Percentiles rank a stretch among this genome's conserved stretches.
These are phyloP conservation scores for Wickerhamiella parazyma DNA, from an alignment of 805 yeast species.

Conservation along the genomic window DNA sequence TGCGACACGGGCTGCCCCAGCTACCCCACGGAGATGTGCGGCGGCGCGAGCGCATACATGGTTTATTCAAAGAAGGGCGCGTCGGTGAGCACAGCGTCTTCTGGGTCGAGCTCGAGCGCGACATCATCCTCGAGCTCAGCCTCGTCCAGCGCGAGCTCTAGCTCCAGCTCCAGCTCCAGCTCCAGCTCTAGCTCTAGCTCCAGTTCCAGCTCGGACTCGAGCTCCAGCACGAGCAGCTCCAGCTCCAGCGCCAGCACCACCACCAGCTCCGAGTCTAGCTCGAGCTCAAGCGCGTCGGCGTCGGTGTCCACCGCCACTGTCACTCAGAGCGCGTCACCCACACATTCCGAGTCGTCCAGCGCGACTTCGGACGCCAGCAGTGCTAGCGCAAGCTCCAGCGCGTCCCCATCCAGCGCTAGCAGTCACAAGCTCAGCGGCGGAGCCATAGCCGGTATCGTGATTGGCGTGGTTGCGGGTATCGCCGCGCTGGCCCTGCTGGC, in stretches of 20 bases:
- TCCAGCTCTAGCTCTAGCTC: conserved; percentile 23
- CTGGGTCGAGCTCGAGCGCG: conserved; percentile 8
- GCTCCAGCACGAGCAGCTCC: conserved; percentile 7
- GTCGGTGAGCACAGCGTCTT: conserved; percentile 10
- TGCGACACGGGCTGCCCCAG: conserved; percentile 46
- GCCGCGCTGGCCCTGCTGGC: conserved; percentile 28
- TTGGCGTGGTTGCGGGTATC: conserved; percentile 38
- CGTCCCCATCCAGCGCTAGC: conserved; percentile 20
- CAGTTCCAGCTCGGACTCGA: background rate
- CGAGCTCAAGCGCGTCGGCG: conserved; percentile 11
- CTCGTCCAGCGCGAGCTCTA: conserved; percentile 15
- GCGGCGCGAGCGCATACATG: conserved; percentile 37
- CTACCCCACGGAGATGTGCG: conserved; percentile 50
- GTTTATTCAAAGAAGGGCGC: conserved; percentile 19
- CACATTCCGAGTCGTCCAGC: background rate
- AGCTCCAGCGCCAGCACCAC: conserved; percentile 15
- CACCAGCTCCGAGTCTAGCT: conserved; percentile 15
- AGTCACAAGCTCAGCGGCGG: conserved; percentile 28
- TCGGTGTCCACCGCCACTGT: conserved; percentile 13
- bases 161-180: conserved; percentile 22
- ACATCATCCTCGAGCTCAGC: conserved; percentile 15
- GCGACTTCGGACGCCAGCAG: background rate
- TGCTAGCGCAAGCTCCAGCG: conserved; percentile 8
- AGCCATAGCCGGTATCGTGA: conserved; percentile 50
- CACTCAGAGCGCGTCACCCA: conserved; percentile 11